Base-by-base conservation (phyloP, 768 basidiomycete species). In the Suillus placidus region DNA sequence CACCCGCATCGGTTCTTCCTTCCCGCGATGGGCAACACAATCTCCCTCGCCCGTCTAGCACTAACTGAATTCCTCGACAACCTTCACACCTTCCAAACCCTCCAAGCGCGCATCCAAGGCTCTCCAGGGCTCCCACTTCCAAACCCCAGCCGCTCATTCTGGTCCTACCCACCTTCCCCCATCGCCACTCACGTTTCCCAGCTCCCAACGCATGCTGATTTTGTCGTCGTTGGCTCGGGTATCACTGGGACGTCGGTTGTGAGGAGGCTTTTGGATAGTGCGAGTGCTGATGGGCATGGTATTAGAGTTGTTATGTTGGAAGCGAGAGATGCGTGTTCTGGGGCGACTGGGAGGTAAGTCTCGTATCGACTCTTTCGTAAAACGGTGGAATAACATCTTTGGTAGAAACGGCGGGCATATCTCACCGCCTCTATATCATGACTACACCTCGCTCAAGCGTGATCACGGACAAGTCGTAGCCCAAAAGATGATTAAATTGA, bases 211-310 rank as follows among this genome's bases (percentile, higher is more conserved):
- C 76, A 87, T 62, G 89, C 83, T 1, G 91, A 93, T 68, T 76
- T 92, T 4, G 85, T 92, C 32, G 80, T 93, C 60, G 84, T 93
- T 62, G 92, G 92, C 3, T 89, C 88, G n/a, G 92, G 92, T 0
- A 90, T 93, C 65, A 88, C 91, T 0, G 90, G 91, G 4, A 81
- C 88, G 0, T 81, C 87, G 1, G 74, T 91, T 54, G 87, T 84
- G 6, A 83, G 86, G 67, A 82, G 83, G 10, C 66, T 89, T 30
- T 78, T 92, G 18, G 78, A 81, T 47, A 73, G 74, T 20, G 69
- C 73, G 8, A 62, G 64, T 35, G 74, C 62, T 58, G 66, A 71
- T 10, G 74, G 71, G 32, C 73, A 72, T 34, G 64, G 68, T 8
- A 65, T 85, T 16, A 76, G 79, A 43, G 74, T 95, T 2, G 85